Percentiles rank a stretch among this genome's conserved stretches.
Conservation (phyloP, 176 grass and related monocot species). For the Carex kokanica region DNA sequence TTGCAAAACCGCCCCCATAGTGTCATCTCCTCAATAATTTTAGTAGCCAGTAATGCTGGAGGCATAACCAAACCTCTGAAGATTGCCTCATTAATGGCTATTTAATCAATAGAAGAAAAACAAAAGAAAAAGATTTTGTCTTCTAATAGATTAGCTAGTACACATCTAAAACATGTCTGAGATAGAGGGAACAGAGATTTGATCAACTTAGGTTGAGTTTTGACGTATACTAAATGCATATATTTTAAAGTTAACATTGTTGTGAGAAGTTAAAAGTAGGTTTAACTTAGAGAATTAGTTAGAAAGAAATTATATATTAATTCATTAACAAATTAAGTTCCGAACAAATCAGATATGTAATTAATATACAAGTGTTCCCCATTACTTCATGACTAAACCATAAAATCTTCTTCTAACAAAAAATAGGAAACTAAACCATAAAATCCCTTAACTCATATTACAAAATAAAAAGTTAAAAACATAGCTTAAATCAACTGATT, state of each 20-base stretch:
- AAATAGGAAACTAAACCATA: neutral
- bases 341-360: neutral
- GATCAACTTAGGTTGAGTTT: neutral
- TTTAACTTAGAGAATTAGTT: neutral
- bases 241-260: neutral
- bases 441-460: neutral
- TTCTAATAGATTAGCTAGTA: neutral
- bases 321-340: neutral
- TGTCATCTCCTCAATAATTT: too few relatives aligned
- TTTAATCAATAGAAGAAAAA: neutral
- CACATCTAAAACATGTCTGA: neutral
- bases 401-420: neutral
- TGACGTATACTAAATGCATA: neutral
- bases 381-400: neutral
- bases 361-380: slow-evolving; percentile 25
- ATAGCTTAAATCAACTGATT: slow-evolving; percentile 7
- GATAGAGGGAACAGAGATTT: neutral
- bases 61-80: too few relatives aligned
- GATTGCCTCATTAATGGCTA: too few relatives aligned
- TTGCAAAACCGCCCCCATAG: too few relatives aligned
- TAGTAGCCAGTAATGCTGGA: too few relatives aligned
- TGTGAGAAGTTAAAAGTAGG: neutral
- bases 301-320: neutral
- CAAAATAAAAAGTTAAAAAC: neutral
- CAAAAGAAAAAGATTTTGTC: neutral